Conservation (phyloP, 306 rosid species). For the Pyrus betulifolia region DNA sequence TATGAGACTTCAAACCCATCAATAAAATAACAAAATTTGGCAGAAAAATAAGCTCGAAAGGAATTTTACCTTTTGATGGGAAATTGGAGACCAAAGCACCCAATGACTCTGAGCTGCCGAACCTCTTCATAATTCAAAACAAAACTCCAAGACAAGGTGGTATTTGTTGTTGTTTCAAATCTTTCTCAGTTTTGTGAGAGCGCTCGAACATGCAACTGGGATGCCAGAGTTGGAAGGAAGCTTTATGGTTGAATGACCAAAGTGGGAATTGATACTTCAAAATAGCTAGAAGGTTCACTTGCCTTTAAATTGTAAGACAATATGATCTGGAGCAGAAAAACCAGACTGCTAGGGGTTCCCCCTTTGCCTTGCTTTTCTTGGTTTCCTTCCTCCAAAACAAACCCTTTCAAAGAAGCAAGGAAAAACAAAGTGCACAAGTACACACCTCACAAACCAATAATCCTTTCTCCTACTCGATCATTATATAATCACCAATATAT, state of each 20-base stretch:
- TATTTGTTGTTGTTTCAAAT: neutral
- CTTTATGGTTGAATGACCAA: neutral
- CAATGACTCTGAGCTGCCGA: slow-evolving; percentile 31
- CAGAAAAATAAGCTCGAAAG: neutral
- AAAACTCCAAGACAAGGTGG: neutral
- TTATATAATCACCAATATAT: neutral
- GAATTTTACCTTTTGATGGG: slow-evolving; percentile 42
- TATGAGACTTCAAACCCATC: neutral
- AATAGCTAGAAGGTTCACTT: neutral
- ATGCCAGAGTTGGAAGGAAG: neutral
- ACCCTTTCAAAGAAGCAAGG: neutral
- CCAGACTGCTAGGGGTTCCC: neutral
- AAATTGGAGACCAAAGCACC: slow-evolving; percentile 33
- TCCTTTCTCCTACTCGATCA: neutral
- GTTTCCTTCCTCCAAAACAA: neutral
- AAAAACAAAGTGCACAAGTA: neutral
- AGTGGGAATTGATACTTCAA: neutral
- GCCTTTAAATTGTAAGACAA: neutral
- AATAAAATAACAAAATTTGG: neutral
- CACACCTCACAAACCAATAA: neutral
- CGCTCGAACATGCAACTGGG: neutral
- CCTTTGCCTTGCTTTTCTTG: neutral
- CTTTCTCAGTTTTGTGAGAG: neutral
- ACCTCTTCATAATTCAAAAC: slow-evolving; percentile 40
- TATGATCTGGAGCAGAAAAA: neutral